Conservation (phyloP, 306 rosid genomes). For the Dryas octopetala region DNA sequence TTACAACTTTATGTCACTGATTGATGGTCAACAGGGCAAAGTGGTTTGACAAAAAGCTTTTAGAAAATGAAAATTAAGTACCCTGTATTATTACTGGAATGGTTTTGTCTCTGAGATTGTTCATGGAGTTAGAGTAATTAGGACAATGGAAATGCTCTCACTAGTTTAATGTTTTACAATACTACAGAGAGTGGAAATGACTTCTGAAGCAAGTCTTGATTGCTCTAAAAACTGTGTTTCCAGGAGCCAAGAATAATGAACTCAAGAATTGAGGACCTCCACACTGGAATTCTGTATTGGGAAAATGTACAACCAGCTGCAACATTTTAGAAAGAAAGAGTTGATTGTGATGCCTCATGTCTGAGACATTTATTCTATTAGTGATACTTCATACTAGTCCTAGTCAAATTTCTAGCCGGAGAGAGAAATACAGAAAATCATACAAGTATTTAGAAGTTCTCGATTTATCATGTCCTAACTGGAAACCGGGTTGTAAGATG, state of each 20-base stretch:
- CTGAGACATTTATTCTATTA: neutral
- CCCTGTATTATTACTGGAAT: neutral
- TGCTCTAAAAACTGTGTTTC: neutral
- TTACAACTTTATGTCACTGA: neutral
- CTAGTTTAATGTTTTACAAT: neutral
- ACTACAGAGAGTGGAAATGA: neutral
- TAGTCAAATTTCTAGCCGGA: neutral
- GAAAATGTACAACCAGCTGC: neutral
- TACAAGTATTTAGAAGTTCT: neutral
- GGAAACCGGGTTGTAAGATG: neutral
- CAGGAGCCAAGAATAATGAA: neutral
- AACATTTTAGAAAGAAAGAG: neutral
- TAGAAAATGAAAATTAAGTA: neutral
- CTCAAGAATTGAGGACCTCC: neutral
- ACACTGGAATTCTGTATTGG: neutral
- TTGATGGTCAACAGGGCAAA: neutral
- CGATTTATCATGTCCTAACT: neutral
- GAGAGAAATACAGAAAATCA: neutral
- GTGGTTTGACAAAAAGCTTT: no score
- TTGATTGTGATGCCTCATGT: neutral
- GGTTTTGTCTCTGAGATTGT: constrained; percentile 8
- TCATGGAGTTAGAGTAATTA: neutral
- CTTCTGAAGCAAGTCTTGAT: neutral
- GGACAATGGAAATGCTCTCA: neutral
- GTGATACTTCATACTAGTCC: neutral